A percentile compares a stretch with the other conserved stretches of the same genome.
Conservation (phyloP, 345 rosid species). For the Durio zibethinus region DNA sequence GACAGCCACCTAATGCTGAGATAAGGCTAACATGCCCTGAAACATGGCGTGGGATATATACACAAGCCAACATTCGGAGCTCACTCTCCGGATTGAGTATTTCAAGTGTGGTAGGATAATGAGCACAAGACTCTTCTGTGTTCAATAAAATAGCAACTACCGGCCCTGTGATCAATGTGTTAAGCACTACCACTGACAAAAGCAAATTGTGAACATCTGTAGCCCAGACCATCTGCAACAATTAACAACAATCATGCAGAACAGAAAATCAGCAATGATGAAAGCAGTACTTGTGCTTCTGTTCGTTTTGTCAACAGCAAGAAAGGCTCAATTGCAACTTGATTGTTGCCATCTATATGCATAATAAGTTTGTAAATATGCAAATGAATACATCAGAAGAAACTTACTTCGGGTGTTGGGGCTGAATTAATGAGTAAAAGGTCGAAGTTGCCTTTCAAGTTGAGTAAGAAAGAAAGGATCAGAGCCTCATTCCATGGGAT, state of each 20-base stretch:
- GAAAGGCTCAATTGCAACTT: not conserved
- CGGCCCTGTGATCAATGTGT: constrained; percentile 56
- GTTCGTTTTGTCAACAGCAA: too few species aligned
- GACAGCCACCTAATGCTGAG: constrained; percentile 49
- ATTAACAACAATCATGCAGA: not conserved
- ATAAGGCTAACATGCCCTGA: constrained; percentile 49
- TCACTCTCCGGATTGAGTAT: constrained; percentile 45
- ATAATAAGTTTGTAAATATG: not conserved
- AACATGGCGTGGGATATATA: constrained; percentile 69
- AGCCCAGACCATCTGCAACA: constrained; percentile 40
- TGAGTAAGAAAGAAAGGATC: constrained; percentile 51
- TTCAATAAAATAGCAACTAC: constrained; percentile 40
- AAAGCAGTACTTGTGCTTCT: not conserved
- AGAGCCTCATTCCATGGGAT: constrained; percentile 51
- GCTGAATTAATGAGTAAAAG: constrained; percentile 41
- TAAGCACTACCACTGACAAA: constrained; percentile 48
- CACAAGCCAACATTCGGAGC: constrained; percentile 64
- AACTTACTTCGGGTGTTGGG: not conserved
- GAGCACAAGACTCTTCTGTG: constrained; percentile 37
- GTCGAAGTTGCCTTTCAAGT: constrained; percentile 68
- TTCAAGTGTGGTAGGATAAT: constrained; percentile 45
- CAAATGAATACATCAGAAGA: not conserved
- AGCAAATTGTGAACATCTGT: constrained; percentile 43
- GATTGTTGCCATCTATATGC: not conserved
- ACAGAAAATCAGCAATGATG: not conserved